Conservation (phyloP, 148 eudicot species). For the Tetragonia tetragonoides region DNA sequence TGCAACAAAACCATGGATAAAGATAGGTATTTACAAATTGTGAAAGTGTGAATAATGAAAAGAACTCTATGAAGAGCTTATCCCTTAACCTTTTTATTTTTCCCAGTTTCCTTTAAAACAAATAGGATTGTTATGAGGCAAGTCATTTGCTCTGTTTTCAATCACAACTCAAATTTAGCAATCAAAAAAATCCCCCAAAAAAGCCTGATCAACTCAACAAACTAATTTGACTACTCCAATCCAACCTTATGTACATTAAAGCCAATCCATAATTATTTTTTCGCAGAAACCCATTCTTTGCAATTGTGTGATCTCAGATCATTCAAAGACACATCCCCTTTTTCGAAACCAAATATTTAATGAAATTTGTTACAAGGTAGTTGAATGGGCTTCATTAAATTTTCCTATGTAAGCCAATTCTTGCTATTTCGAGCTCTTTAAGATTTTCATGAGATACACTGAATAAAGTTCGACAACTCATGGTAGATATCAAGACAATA, state of each 20-base stretch:
- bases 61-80: too few species aligned
- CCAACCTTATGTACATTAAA: slow-evolving; percentile 20
- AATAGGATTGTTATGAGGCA: too few species aligned
- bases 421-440: slow-evolving; percentile 27
- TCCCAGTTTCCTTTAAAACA: too few species aligned
- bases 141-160: not conserved
- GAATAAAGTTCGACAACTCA: slow-evolving; percentile 24
- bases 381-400: slow-evolving; percentile 40
- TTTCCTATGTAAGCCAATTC: slow-evolving; percentile 9
- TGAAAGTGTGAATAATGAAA: too few species aligned
- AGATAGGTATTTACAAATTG: too few species aligned
- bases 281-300: slow-evolving; percentile 25
- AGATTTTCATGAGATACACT: slow-evolving; percentile 11
- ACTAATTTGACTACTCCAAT: slow-evolving; percentile 53
- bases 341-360: not conserved
- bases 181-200: slow-evolving; percentile 38
- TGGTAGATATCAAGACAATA: not conserved
- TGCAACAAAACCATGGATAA: too few species aligned
- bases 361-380: slow-evolving; percentile 47
- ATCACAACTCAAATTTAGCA: slow-evolving; percentile 23
- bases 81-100: too few species aligned
- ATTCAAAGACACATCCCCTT: slow-evolving; percentile 1
- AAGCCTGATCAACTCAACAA: too few species aligned
- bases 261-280: slow-evolving; percentile 12
- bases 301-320: slow-evolving; percentile 21